These are phyloP conservation scores for Crithidia sp. DNA, from an alignment of 208 protist genomes.

Conservation along the genomic window DNA sequence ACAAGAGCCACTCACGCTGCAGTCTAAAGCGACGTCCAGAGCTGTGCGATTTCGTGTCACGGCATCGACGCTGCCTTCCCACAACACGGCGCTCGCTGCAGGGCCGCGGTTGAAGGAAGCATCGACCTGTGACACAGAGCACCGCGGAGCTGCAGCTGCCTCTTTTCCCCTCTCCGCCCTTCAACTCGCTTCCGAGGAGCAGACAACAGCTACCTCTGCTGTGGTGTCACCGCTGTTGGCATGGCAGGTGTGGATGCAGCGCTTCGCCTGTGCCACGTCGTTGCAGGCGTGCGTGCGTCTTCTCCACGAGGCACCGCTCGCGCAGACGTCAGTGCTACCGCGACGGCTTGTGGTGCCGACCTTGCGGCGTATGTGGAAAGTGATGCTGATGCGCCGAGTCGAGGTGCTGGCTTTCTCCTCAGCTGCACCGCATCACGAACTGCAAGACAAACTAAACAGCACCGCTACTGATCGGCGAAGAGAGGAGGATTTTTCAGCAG, in stretches of 20 bases:
- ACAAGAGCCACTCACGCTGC: not conserved
- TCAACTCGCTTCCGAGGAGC: not conserved
- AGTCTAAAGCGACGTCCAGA: not conserved
- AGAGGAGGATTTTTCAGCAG: not conserved
- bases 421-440: not conserved
- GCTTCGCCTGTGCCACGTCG: conserved; percentile 10
- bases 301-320: not conserved
- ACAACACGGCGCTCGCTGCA: too few species aligned
- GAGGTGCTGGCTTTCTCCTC: not conserved
- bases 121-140: not conserved
- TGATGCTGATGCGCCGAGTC: conserved; percentile 1
- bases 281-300: conserved; percentile 10
- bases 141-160: not conserved
- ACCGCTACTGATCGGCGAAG: not conserved
- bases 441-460: not conserved
- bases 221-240: not conserved
- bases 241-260: conserved; percentile 1
- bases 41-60: conserved; percentile 1
- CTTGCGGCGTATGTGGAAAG: conserved; percentile 5
- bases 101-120: not conserved
- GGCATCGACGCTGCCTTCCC: not conserved
- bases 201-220: not conserved
- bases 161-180: conserved; percentile 1
- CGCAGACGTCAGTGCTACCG: not conserved
- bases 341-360: not conserved